Evolutionary conservation across 2,329 filamentous ascomycete genomes (phyloP).

Genomic region (Penicillium verrucosum): DNA sequence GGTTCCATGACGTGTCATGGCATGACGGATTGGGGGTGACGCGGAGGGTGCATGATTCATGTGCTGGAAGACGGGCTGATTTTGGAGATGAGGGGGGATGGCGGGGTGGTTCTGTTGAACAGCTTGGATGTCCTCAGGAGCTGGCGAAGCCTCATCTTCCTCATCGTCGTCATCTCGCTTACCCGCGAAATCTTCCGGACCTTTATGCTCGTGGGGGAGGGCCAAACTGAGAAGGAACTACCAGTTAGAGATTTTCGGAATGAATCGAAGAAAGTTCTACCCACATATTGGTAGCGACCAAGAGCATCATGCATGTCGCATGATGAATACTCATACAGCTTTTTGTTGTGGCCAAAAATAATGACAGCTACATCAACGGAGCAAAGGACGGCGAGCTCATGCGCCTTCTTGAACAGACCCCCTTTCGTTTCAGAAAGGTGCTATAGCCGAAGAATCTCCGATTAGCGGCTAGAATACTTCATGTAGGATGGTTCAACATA

Average conservation of each 20-base stretch:
- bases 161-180: conserved; percentile 73
- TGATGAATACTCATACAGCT: conserved; percentile 96
- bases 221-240: conserved; percentile 64
- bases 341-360: conserved; percentile 98
- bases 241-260: background rate
- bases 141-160: conserved; percentile 70
- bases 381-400: conserved; percentile 95
- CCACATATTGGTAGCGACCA: conserved; percentile 82
- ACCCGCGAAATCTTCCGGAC: conserved; percentile 85
- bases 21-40: conserved; percentile 82
- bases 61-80: conserved; percentile 68
- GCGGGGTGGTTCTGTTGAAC: conserved; percentile 52
- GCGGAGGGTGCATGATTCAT: conserved; percentile 81
- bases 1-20: conserved; percentile 71
- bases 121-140: conserved; percentile 61
- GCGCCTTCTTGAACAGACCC: conserved; percentile 98
- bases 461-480: background rate
- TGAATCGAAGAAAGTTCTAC: conserved; percentile 38
- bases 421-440: conserved; percentile 97
- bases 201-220: conserved; percentile 91
- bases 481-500: conserved; percentile 53
- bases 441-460: conserved; percentile 46
- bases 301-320: conserved; percentile 89
- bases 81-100: conserved; percentile 68
- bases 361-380: conserved; percentile 98